Evolutionary conservation across 164 flowering plant species (phyloP).

Genomic region (Taxillus chinensis): DNA sequence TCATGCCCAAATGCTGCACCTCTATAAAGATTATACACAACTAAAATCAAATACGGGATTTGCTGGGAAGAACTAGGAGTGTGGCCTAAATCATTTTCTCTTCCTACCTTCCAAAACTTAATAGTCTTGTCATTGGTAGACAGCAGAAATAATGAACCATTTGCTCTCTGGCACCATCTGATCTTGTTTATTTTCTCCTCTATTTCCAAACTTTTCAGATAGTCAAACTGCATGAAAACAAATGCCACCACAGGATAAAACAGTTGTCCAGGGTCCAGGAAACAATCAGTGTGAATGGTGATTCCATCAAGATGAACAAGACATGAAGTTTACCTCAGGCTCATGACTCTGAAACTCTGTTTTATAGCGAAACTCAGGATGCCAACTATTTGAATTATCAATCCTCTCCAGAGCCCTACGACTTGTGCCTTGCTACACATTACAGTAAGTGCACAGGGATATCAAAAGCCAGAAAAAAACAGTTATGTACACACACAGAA

Average conservation of each 20-base stretch:
- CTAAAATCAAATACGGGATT: too few relatives aligned
- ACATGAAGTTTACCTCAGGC: constrained; percentile 63
- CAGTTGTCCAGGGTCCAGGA: neutral
- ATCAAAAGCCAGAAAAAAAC: neutral
- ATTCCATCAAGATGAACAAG: neutral
- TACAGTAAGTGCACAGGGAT: neutral
- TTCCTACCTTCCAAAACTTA: constrained; percentile 86
- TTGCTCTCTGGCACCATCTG: constrained; percentile 97
- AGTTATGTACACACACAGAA: neutral
- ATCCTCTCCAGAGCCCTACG: constrained; percentile 73
- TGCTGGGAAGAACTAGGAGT: too few relatives aligned
- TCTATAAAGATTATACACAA: too few relatives aligned
- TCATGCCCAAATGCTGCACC: too few relatives aligned
- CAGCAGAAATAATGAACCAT: constrained; percentile 85
- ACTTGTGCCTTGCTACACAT: constrained; percentile 46
- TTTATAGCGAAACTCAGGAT: constrained; percentile 95
- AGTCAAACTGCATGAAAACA: constrained; percentile 70
- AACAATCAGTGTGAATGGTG: neutral
- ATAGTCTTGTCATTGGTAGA: constrained; percentile 98
- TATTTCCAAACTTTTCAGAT: constrained; percentile 98
- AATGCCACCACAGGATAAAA: constrained; percentile 5
- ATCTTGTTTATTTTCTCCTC: constrained; percentile 99
- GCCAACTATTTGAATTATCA: constrained; percentile 62
- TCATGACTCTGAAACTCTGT: constrained; percentile 99
- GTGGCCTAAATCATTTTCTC: neutral